A percentile compares a stretch with the other conserved stretches of the same genome.
phyloP scores from a whole-genome alignment of 176 grass and related monocot species.

The Coix lacrymajobi region DNA sequence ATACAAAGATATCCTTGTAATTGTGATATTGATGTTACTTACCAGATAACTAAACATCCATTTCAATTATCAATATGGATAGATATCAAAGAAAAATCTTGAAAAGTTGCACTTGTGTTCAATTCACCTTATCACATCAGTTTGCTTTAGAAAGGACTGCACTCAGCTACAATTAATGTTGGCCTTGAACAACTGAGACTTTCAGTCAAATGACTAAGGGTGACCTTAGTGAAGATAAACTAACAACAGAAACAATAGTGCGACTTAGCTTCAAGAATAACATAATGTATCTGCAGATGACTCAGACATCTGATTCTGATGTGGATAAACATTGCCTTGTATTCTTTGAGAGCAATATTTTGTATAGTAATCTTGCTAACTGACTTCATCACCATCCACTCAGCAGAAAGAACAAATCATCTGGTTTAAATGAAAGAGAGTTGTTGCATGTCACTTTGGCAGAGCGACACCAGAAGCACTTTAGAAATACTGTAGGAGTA shows the following conservation, averaged over 20 bases:
- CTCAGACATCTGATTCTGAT: not conserved
- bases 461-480: not conserved
- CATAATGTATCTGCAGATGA: not conserved
- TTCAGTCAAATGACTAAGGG: not conserved
- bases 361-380: not conserved
- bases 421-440: not conserved
- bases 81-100: not conserved
- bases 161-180: not conserved
- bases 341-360: not conserved
- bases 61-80: not conserved
- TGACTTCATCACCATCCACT: not conserved
- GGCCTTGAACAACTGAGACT: not conserved
- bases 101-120: not conserved
- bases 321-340: not conserved
- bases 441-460: not conserved
- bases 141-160: not conserved
- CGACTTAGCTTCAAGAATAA: not conserved
- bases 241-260: slow-evolving; percentile 7
- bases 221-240: not conserved
- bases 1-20: slow-evolving; percentile 3
- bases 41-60: not conserved
- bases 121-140: slow-evolving; percentile 7
- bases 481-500: not conserved
- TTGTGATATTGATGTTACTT: not conserved
- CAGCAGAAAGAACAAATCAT: not conserved